These are phyloP conservation scores for Hyaloscypha variabilis DNA, from an alignment of 495 filamentous ascomycete genomes.

Conservation along the genomic window DNA sequence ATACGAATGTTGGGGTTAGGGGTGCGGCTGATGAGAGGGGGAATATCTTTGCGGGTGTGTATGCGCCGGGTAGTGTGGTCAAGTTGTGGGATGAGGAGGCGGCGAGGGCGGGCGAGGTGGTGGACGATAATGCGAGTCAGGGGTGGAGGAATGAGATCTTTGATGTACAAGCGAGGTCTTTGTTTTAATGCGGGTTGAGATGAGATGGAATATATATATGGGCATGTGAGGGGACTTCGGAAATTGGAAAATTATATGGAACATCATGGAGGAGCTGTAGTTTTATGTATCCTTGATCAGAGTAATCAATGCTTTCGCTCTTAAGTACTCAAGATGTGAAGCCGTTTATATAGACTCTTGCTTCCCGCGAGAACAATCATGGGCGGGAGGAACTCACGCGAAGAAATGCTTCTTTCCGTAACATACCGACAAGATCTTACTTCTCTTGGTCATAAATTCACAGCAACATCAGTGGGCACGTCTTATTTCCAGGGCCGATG, in stretches of 20 bases:
- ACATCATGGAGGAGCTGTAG: background rate
- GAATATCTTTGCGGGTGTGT: conserved; percentile 80
- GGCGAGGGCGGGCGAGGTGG: conserved; percentile 59
- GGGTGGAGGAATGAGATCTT: conserved; percentile 91
- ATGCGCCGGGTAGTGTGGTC: conserved; percentile 85
- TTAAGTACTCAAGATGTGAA: too few species aligned
- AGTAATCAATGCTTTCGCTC: too few species aligned
- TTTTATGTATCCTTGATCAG: too few species aligned
- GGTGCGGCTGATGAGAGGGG: conserved; percentile 29
- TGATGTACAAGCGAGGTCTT: conserved; percentile 52
- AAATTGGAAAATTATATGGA: too few species aligned
- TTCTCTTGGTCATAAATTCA: too few species aligned
- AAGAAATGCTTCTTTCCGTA: too few species aligned
- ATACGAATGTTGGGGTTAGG: conserved; percentile 67
- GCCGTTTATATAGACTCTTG: too few species aligned
- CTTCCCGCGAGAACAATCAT: too few species aligned
- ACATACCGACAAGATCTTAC: too few species aligned
- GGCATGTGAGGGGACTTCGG: background rate
- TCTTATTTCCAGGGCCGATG: background rate
- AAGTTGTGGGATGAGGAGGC: conserved; percentile 87
- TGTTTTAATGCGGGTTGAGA: background rate
- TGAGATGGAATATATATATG: background rate
- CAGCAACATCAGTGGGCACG: too few species aligned
- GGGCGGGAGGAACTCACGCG: too few species aligned
- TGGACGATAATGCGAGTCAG: conserved; percentile 63